Percentiles rank a stretch among this genome's conserved stretches.
phyloP scores from a whole-genome alignment of 2,329 filamentous ascomycete species.

The Pseudocercospora cruenta region DNA sequence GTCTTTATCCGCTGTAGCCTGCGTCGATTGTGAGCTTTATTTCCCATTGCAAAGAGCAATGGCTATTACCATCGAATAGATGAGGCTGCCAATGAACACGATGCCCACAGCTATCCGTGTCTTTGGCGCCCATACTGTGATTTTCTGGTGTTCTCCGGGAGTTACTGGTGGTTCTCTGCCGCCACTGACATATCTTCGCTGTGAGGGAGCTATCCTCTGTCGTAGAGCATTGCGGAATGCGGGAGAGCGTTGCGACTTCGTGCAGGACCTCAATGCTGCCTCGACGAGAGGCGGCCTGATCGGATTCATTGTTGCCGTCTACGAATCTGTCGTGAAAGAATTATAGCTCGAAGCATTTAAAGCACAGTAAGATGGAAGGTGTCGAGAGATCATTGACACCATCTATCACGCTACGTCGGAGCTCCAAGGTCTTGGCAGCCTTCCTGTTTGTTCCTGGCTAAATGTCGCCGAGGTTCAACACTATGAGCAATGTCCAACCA shows the following conservation, averaged over 20 bases:
- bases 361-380: not conserved
- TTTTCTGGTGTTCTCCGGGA: constrained; percentile 40
- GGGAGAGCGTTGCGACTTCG: constrained; percentile 24
- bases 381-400: not conserved
- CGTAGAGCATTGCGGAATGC: constrained; percentile 28
- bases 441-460: constrained; percentile 7
- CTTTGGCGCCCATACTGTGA: constrained; percentile 44
- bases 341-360: not conserved
- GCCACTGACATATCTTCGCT: constrained; percentile 33
- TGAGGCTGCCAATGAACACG: constrained; percentile 56
- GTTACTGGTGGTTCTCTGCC: constrained; percentile 28
- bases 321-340: not conserved
- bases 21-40: not conserved
- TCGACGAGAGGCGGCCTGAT: constrained; percentile 29
- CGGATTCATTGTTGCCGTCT: constrained; percentile 23
- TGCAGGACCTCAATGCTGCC: constrained; percentile 28
- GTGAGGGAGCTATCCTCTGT: constrained; percentile 18
- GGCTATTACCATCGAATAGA: constrained; percentile 61
- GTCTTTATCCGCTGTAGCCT: constrained; percentile 44
- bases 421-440: constrained; percentile 2
- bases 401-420: not conserved
- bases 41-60: not conserved
- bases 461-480: not conserved
- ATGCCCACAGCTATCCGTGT: constrained; percentile 52
- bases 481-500: not conserved